Evolutionary conservation across 2,329 filamentous ascomycete genomes (phyloP).

Genomic region (Sporothrix pallida): DNA sequence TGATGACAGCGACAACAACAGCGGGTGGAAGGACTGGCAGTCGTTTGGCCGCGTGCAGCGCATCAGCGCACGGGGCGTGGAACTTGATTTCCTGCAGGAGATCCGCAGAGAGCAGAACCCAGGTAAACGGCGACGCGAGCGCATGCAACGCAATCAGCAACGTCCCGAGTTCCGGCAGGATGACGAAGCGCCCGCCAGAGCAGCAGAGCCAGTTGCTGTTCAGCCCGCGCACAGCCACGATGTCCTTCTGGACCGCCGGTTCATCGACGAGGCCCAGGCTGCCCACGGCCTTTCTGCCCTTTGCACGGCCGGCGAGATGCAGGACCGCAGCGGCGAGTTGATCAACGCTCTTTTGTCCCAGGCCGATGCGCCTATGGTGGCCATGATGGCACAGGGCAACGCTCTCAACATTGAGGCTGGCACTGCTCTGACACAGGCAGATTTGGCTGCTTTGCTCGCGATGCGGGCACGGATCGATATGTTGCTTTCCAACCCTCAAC

Average conservation of each 20-base stretch:
- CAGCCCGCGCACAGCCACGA: conserved; percentile 22
- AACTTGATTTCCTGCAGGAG: conserved; percentile 72
- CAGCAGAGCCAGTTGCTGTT: neutral
- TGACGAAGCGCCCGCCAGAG: neutral
- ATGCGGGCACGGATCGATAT: conserved; percentile 51
- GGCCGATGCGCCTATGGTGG: conserved; percentile 53
- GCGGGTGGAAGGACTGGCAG: conserved; percentile 62
- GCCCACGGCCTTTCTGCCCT: conserved; percentile 61
- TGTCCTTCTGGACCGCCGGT: conserved; percentile 45
- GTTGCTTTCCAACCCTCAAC: conserved; percentile 29
- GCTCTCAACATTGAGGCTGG: conserved; percentile 49
- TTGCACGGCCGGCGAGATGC: neutral
- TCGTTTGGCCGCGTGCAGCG: conserved; percentile 70
- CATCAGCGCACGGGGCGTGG: conserved; percentile 67
- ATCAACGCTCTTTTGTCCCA: conserved; percentile 63
- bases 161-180: conserved; percentile 11
- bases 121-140: conserved; percentile 30
- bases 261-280: conserved; percentile 68
- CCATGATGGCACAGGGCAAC: conserved; percentile 57
- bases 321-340: conserved; percentile 53
- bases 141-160: conserved; percentile 30
- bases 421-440: conserved; percentile 50
- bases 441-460: conserved; percentile 54
- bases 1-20: conserved; percentile 56
- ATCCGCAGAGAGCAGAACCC: neutral